Base-by-base conservation (phyloP, 1,139 yeast species). In the Pichia sp. region DNA sequence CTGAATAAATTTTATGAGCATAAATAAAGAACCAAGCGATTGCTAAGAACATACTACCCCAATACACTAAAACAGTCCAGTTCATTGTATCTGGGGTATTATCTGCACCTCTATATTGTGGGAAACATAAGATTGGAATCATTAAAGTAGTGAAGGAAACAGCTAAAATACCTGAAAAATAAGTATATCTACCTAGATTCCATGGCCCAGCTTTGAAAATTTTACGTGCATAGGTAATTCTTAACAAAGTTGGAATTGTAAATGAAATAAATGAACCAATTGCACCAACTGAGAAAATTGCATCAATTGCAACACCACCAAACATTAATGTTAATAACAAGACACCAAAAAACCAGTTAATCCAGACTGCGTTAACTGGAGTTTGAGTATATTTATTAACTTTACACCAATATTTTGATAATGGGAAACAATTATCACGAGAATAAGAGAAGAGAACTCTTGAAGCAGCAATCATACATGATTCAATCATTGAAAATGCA, bases 261-360 rank as follows among this genome's bases (percentile, higher is more conserved):
- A 83, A 83, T 1, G 89, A 83, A 53, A 83, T 74, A 59, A 82
- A 83, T 0, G 86, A 82, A 25, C 86, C 78, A 60, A 83, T 82
- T 48, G 88, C 90, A 46, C 88, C 88, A 38, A 83, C 86, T 1
- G 86, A 81, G 67, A 84, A 84, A 49, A 83, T 80, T 43, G 92
- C 90, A 40, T 81, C 83, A 58, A 84, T 79, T 40, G 89, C 86
- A 11, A 77, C 72, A 49, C 75, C 80, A 36, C 86, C 87, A 34
- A 84, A 85, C 66, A 83, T 81, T 61, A 82, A 72, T 53, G 81
- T 70, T 48, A 81, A 71, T 52, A 83, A 70, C 35, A 80, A 70
- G 59, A 78, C 76, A 36, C 86, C 87, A 48, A 83, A 59, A 32
- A 72, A 58, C 62, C 77, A 73, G 63, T 83, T 81, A 55, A 79